Evolutionary conservation across 2,329 filamentous ascomycete species (phyloP).

Genomic region (Phialophora macrospora): DNA sequence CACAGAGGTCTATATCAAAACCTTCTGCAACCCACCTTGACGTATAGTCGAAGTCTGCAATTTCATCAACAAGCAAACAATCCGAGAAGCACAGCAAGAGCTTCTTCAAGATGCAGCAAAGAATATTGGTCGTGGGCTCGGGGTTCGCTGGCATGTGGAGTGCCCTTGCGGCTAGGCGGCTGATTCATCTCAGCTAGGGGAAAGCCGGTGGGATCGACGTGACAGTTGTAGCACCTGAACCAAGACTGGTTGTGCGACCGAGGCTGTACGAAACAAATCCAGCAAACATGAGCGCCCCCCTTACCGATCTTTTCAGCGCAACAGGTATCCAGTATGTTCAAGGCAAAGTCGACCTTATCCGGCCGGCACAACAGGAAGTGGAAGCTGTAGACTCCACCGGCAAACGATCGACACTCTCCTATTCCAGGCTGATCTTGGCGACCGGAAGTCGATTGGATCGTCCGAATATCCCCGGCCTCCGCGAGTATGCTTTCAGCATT

Average conservation of each 20-base stretch:
- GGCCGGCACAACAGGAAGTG: slow-evolving; percentile 31
- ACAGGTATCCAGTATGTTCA: slow-evolving; percentile 40
- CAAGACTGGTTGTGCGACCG: slow-evolving; percentile 44
- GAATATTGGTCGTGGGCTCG: slow-evolving; percentile 43
- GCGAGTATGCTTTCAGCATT: slow-evolving; percentile 45
- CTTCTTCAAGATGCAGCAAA: slow-evolving; percentile 18
- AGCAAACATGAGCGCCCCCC: slow-evolving; percentile 36
- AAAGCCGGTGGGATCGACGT: slow-evolving; percentile 40
- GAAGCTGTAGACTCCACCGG: slow-evolving; percentile 24
- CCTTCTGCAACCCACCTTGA: neutral
- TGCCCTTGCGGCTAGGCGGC: slow-evolving; percentile 45
- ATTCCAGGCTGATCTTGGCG: slow-evolving; percentile 47
- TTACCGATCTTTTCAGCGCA: slow-evolving; percentile 40
- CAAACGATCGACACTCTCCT: slow-evolving; percentile 35
- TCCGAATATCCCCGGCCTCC: slow-evolving; percentile 44
- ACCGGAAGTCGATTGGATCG: slow-evolving; percentile 45
- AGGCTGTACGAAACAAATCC: slow-evolving; percentile 46
- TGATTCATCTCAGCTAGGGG: slow-evolving; percentile 38
- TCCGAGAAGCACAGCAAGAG: neutral
- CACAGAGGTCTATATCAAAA: neutral
- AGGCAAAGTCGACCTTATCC: slow-evolving; percentile 15
- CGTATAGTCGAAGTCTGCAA: neutral
- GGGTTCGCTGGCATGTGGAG: slow-evolving; percentile 49
- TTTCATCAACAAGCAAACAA: slow-evolving; percentile 1
- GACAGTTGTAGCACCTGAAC: slow-evolving; percentile 44